A percentile compares a stretch with the other conserved stretches of the same genome.
Evolutionary conservation across 129 eudicot species (phyloP).

Genomic region (Flaveria linearis): DNA sequence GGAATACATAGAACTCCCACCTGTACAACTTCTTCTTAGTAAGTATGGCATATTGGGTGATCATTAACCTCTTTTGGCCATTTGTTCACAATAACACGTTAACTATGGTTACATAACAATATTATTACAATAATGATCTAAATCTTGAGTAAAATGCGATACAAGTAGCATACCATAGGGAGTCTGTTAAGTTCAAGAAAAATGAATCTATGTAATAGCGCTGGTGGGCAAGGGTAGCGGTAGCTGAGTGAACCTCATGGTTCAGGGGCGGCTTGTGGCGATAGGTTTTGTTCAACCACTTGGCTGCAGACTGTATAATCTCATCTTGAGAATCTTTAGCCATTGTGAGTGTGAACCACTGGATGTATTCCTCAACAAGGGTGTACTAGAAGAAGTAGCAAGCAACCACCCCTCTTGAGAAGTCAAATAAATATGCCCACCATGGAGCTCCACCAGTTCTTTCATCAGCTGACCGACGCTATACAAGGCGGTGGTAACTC

Average conservation of each 20-base stretch:
- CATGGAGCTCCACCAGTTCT: conserved; percentile 79
- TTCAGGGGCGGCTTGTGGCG: conserved; percentile 51
- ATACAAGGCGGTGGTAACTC: conserved; percentile 83
- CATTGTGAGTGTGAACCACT: conserved; percentile 67
- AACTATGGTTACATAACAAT: not conserved
- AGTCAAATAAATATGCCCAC: conserved; percentile 85
- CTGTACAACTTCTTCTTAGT: conserved; percentile 35
- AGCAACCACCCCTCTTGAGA: conserved; percentile 94
- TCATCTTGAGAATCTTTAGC: conserved; percentile 75
- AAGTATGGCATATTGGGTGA: not conserved
- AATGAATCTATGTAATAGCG: conserved; percentile 85
- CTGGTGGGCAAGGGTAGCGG: conserved; percentile 60
- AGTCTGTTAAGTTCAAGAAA: conserved; percentile 82
- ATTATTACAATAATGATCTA: not conserved
- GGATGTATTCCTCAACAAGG: conserved; percentile 60
- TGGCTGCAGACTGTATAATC: conserved; percentile 73
- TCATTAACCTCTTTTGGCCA: not conserved
- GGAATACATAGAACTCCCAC: conserved; percentile 94
- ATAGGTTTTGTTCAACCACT: conserved; percentile 57
- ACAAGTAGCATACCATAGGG: conserved; percentile 71
- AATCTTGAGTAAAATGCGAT: not conserved
- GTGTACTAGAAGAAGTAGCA: conserved; percentile 83
- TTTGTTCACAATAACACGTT: not conserved
- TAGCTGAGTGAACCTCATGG: conserved; percentile 72
- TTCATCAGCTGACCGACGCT: conserved; percentile 94